Evolutionary conservation across 2,329 filamentous ascomycete genomes (phyloP).

Genomic region (Sporothrix brunneoviolacea): DNA sequence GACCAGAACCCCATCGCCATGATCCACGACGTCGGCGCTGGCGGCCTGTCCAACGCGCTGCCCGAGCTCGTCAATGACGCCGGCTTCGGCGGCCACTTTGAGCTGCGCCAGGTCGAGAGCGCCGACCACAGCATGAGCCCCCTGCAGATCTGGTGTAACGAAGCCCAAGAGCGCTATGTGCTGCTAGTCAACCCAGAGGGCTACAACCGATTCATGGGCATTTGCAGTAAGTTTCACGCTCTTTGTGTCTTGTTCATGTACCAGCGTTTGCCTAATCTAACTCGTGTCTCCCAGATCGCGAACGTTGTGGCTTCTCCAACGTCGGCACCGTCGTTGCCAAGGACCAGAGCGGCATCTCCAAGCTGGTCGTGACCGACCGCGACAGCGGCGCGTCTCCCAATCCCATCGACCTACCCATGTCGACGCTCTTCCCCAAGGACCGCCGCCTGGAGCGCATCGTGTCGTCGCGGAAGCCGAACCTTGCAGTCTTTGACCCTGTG

Average conservation of each 20-base stretch:
- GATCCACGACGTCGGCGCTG: conserved; percentile 96
- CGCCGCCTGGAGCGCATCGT: conserved; percentile 75
- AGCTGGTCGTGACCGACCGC: conserved; percentile 73
- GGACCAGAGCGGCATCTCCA: conserved; percentile 57
- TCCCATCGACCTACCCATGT: conserved; percentile 85
- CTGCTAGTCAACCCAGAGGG: conserved; percentile 75
- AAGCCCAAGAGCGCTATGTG: conserved; percentile 94
- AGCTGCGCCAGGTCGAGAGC: conserved; percentile 88
- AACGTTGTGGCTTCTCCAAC: conserved; percentile 87
- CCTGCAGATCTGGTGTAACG: conserved; percentile 95
- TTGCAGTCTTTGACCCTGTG: conserved; percentile 65
- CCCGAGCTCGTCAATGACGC: conserved; percentile 90
- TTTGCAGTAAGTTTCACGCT: conserved; percentile 43
- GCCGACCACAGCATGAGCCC: conserved; percentile 90
- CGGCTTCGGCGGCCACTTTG: conserved; percentile 82
- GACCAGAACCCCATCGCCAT: conserved; percentile 84
- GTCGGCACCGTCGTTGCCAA: conserved; percentile 69
- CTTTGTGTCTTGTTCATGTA: conserved; percentile 7
- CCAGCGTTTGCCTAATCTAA: not conserved
- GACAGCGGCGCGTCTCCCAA: conserved; percentile 67
- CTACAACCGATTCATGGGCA: conserved; percentile 67
- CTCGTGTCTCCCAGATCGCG: conserved; percentile 47
- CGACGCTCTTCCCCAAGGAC: conserved; percentile 79
- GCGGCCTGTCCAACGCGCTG: conserved; percentile 67
- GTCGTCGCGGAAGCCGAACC: conserved; percentile 57